Percentiles rank a stretch among this genome's conserved stretches.
phyloP scores from a whole-genome alignment of 805 yeast species.

The Barnettozyma vustinii region DNA sequence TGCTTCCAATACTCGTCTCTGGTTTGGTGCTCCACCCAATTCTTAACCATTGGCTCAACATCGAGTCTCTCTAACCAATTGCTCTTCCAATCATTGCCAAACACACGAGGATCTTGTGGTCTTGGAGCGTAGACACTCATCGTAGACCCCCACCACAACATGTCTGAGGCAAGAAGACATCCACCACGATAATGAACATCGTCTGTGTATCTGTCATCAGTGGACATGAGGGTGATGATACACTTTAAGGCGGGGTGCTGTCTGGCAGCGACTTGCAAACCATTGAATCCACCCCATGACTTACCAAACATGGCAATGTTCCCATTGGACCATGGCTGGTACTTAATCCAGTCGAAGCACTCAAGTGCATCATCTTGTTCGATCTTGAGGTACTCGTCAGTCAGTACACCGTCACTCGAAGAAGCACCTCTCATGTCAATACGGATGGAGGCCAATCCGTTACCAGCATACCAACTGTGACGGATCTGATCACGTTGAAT shows the following conservation, averaged over 20 bases:
- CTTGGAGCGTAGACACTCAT: slow-evolving; percentile 40
- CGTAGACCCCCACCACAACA: slow-evolving; percentile 48
- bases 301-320: slow-evolving; percentile 43
- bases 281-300: slow-evolving; percentile 46
- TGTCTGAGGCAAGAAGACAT: slow-evolving; percentile 38
- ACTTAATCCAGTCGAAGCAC: slow-evolving; percentile 37
- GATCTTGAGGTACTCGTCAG: slow-evolving; percentile 37
- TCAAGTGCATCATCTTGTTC: slow-evolving; percentile 42
- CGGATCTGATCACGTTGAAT: slow-evolving; percentile 40
- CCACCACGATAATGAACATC: slow-evolving; percentile 48
- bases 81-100: slow-evolving; percentile 34
- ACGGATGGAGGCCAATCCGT: slow-evolving; percentile 40
- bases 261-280: slow-evolving; percentile 40
- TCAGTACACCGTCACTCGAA: slow-evolving; percentile 36
- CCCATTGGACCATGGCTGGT: slow-evolving; percentile 41
- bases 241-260: slow-evolving; percentile 42
- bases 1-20: slow-evolving; percentile 44
- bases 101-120: slow-evolving; percentile 40
- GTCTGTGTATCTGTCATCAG: slow-evolving; percentile 43
- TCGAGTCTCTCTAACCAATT: slow-evolving; percentile 38
- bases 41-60: slow-evolving; percentile 34
- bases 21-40: slow-evolving; percentile 40
- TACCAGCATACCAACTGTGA: slow-evolving; percentile 43
- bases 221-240: slow-evolving; percentile 39
- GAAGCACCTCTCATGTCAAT: slow-evolving; percentile 44